These are phyloP conservation scores for Anethum foeniculum DNA, from an alignment of 140 eudicot genomes.

Conservation along the genomic window DNA sequence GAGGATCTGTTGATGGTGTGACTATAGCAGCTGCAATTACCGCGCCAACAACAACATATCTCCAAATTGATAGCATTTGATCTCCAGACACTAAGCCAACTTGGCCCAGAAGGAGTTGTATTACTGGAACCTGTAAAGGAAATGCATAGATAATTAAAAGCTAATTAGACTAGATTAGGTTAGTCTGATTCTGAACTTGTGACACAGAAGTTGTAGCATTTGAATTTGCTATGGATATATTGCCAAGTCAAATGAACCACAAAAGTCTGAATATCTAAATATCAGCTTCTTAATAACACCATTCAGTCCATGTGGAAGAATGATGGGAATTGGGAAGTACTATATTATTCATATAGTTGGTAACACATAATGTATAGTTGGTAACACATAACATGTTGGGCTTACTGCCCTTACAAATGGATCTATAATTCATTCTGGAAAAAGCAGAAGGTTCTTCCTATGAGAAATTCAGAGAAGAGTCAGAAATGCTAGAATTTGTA, in stretches of 20 bases:
- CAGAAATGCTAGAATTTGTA: not conserved
- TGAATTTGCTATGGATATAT: not conserved
- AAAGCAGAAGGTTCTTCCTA: no score
- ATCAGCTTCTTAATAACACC: not conserved
- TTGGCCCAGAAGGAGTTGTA: conserved; percentile 84
- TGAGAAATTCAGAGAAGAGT: not conserved
- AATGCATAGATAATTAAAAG: not conserved
- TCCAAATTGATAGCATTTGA: conserved; percentile 95
- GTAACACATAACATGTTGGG: not conserved
- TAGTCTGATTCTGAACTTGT: not conserved
- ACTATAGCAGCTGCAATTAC: conserved; percentile 90
- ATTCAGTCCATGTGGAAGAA: not conserved
- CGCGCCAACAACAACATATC: conserved; percentile 93
- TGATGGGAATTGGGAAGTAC: not conserved
- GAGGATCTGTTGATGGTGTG: conserved; percentile 93
- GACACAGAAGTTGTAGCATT: not conserved
- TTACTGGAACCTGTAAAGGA: conserved; percentile 66
- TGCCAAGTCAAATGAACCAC: not conserved
- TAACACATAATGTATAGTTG: not conserved
- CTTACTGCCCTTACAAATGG: not conserved
- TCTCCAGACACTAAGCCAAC: conserved; percentile 77
- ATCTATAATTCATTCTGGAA: no score
- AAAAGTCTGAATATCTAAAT: not conserved
- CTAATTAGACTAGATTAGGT: not conserved
- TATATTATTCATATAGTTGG: not conserved